Evolutionary conservation across 768 basidiomycete genomes (phyloP).

Genomic region (Nevesoporus exiguus): DNA sequence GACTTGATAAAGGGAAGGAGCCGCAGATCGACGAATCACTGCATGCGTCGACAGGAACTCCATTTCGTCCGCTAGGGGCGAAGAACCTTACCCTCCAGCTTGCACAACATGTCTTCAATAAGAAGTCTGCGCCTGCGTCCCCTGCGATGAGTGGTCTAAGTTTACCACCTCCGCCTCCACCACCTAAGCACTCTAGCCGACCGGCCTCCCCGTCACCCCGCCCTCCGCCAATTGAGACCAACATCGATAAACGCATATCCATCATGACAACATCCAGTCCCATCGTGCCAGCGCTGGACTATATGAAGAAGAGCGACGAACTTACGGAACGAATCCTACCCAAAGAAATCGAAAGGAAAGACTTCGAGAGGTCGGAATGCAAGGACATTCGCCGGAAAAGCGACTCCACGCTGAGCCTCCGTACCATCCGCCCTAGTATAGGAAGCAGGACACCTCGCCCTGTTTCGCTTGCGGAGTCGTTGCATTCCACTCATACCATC

Average conservation of each 20-base stretch:
- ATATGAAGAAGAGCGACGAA: slow-evolving; percentile 43
- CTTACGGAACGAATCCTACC: slow-evolving; percentile 18
- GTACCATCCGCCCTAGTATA: slow-evolving; percentile 59
- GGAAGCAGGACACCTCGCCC: slow-evolving; percentile 59
- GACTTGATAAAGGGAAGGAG: slow-evolving; percentile 21
- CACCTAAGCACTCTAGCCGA: slow-evolving; percentile 36
- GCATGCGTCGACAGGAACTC: slow-evolving; percentile 7
- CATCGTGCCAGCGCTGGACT: slow-evolving; percentile 56
- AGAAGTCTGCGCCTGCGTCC: slow-evolving; percentile 33
- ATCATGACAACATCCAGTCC: slow-evolving; percentile 53
- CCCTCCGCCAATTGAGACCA: slow-evolving; percentile 21
- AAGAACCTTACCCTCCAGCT: slow-evolving; percentile 39
- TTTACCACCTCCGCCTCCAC: slow-evolving; percentile 35
- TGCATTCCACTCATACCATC: slow-evolving; percentile 70
- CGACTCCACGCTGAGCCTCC: slow-evolving; percentile 77
- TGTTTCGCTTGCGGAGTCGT: slow-evolving; percentile 74
- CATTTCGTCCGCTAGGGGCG: slow-evolving; percentile 27
- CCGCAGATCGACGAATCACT: slow-evolving; percentile 18
- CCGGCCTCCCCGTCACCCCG: slow-evolving; percentile 19
- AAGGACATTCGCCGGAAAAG: slow-evolving; percentile 81
- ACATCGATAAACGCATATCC: slow-evolving; percentile 42
- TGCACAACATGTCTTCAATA: slow-evolving; percentile 47
- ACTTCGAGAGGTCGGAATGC: slow-evolving; percentile 36
- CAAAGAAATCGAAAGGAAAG: slow-evolving; percentile 30
- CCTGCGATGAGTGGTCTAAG: slow-evolving; percentile 31